Evolutionary conservation across 1,284 basidiomycete species (phyloP).

Genomic region (Melanopsichium pennsylvanicum): DNA sequence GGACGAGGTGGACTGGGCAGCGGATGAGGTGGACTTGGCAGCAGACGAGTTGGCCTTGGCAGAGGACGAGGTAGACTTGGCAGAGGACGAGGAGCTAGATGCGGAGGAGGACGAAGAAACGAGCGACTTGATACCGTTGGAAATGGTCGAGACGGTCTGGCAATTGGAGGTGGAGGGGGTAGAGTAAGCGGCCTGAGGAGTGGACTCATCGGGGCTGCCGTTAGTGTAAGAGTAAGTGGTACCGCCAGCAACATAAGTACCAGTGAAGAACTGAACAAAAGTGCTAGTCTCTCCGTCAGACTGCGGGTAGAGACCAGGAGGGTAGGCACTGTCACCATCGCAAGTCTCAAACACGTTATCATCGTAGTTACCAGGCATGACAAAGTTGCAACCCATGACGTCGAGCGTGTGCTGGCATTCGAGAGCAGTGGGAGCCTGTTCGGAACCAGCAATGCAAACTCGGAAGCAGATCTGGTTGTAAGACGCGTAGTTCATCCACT

Average conservation of each 20-base stretch:
- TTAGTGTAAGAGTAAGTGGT: conserved; percentile 57
- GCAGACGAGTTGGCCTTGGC: conserved; percentile 7
- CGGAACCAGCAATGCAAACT: conserved; percentile 61
- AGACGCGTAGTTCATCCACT: conserved; percentile 68
- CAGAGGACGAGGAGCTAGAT: conserved; percentile 15
- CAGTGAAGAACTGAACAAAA: conserved; percentile 62
- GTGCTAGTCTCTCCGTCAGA: conserved; percentile 56
- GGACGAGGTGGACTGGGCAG: conserved; percentile 4
- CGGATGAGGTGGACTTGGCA: neutral
- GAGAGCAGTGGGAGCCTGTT: conserved; percentile 47
- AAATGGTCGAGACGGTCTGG: conserved; percentile 39
- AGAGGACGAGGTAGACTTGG: conserved; percentile 8
- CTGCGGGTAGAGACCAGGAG: conserved; percentile 61
- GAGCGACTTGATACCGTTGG: conserved; percentile 59
- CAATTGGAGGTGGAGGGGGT: conserved; percentile 60
- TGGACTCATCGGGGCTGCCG: conserved; percentile 53
- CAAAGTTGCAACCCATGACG: conserved; percentile 66
- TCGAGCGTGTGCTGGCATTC: conserved; percentile 65
- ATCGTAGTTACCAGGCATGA: conserved; percentile 65
- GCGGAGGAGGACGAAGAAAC: conserved; percentile 14
- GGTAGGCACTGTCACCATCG: conserved; percentile 65
- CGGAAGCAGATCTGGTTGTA: conserved; percentile 63
- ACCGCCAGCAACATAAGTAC: conserved; percentile 45
- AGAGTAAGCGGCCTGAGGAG: conserved; percentile 62
- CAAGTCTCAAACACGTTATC: conserved; percentile 61